Conservation (phyloP, 2,329 filamentous ascomycete species). For the Emergomyces orientalis region DNA sequence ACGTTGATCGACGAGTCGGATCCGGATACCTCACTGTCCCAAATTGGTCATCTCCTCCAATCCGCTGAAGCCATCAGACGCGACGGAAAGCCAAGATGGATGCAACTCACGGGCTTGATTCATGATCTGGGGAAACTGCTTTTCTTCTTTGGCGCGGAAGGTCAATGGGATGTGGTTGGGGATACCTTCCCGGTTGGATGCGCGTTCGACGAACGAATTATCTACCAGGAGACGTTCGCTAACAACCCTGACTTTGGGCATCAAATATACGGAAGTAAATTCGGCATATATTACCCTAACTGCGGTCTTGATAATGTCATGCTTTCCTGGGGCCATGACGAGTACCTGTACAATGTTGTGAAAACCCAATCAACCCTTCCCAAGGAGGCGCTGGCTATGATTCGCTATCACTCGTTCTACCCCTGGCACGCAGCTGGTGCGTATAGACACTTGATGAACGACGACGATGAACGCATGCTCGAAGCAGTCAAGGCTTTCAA, state of each 20-base stretch:
- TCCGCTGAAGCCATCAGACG: slow-evolving; percentile 84
- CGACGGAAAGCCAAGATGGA: slow-evolving; percentile 42
- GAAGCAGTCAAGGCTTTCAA: slow-evolving; percentile 80
- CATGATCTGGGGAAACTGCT: slow-evolving; percentile 28
- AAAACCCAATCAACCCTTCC: slow-evolving; percentile 74
- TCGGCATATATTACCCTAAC: slow-evolving; percentile 69
- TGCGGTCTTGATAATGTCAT: slow-evolving; percentile 82
- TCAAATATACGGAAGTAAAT: slow-evolving; percentile 62
- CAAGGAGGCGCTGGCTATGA: slow-evolving; percentile 79
- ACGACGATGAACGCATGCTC: slow-evolving; percentile 70
- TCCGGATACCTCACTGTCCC: slow-evolving; percentile 75
- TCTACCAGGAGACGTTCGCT: slow-evolving; percentile 66
- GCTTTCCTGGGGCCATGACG: slow-evolving; percentile 66
- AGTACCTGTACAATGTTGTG: slow-evolving; percentile 62
- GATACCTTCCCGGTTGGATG: slow-evolving; percentile 41
- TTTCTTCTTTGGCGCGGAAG: slow-evolving; percentile 53
- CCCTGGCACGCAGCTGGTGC: slow-evolving; percentile 79
- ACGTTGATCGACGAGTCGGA: slow-evolving; percentile 85
- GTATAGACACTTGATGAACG: slow-evolving; percentile 73
- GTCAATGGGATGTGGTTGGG: slow-evolving; percentile 90
- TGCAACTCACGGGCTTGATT: slow-evolving; percentile 30
- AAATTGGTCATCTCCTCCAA: slow-evolving; percentile 85
- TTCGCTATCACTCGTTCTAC: slow-evolving; percentile 88
- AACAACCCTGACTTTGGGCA: slow-evolving; percentile 66
- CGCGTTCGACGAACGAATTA: slow-evolving; percentile 57